Evolutionary conservation across 192 early-diverging fungal genomes (phyloP), one percentile per base, ranked within the genome.

Genomic region (Geranomyces variabilis): DNA sequence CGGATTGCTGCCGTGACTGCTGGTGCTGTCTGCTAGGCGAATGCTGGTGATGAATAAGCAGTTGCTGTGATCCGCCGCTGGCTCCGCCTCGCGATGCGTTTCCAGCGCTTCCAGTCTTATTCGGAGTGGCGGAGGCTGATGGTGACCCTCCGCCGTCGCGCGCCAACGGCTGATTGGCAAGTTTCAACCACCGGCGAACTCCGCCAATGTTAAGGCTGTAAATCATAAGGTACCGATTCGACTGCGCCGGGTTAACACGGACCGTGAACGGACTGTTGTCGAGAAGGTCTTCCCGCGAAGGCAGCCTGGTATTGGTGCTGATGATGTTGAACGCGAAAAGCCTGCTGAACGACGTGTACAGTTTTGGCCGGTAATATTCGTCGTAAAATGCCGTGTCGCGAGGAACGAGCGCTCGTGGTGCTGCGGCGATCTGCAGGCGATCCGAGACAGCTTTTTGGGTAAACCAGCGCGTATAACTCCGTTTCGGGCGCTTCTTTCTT

Each of bases 301-400:
- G 58, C 49, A 65, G 29, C 22, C 48, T 62, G 13, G 66, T 75
- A 48, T 43, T 75, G 1, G 95, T 93, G 51, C 91, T 92, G 75
- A 93, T 93, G 81, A 99, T 96, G 59, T 88, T 92, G 59, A 84
- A 91, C 0, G 92, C 88, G 82, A 96, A 97, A 22, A 96, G 70
- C 21, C 77, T 67, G 46, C 88, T 88, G 45, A 97, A 89, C 0
- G 89, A 87, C 0, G 94, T 95, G 60, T 91, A 89, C 34, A 84
- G 75, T 41, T 83, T 81, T 1, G 93, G 94, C 14, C 85, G 84
- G 75, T 97, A 99, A 75, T 97, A 96, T 70, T 95, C 93, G 19
- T 82, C 82, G 87, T 94, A 96, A 63, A 89, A 92, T 10, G 79
- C 87, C 45, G 88, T 84, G 21, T 71, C 24, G 14, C 7, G 44